Evolutionary conservation across 1,139 yeast genomes (phyloP).

Genomic region (Kluyveromyces sp.): DNA sequence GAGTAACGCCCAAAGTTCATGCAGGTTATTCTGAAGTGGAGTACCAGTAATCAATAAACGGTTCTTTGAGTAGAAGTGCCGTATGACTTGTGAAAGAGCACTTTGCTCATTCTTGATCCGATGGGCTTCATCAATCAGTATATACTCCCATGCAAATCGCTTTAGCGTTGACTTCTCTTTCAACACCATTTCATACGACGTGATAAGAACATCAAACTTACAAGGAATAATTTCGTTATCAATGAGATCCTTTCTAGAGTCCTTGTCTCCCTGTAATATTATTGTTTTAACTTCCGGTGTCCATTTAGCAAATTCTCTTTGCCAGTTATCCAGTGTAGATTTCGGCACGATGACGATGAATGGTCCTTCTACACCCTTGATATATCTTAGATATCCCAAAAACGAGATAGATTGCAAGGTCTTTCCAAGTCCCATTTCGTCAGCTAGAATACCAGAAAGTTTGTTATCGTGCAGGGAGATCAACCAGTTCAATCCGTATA

Average conservation of each 20-base stretch:
- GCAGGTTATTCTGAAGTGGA: constrained; percentile 70
- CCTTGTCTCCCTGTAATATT: constrained; percentile 69
- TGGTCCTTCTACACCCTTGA: constrained; percentile 59
- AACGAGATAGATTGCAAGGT: constrained; percentile 90
- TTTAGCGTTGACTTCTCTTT: constrained; percentile 59
- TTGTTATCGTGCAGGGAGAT: constrained; percentile 75
- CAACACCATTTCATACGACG: constrained; percentile 73
- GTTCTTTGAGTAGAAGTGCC: constrained; percentile 64
- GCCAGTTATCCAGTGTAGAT: constrained; percentile 76
- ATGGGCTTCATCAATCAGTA: constrained; percentile 76
- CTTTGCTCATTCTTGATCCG: constrained; percentile 75
- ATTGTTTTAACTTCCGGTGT: constrained; percentile 68
- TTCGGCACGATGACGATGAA: constrained; percentile 71
- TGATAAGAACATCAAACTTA: constrained; percentile 64
- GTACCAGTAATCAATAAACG: constrained; percentile 74
- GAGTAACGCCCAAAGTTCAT: constrained; percentile 74
- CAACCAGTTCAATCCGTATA: constrained; percentile 92
- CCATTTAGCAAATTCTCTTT: constrained; percentile 70
- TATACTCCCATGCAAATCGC: constrained; percentile 67
- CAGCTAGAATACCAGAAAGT: constrained; percentile 88
- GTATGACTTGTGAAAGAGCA: constrained; percentile 62
- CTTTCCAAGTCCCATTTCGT: constrained; percentile 97
- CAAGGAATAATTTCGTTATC: constrained; percentile 47
- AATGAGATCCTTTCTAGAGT: constrained; percentile 49
- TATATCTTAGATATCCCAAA: constrained; percentile 61